Evolutionary conservation across 2,329 filamentous ascomycete genomes (phyloP).

Genomic region (Hypomyces perniciosus): DNA sequence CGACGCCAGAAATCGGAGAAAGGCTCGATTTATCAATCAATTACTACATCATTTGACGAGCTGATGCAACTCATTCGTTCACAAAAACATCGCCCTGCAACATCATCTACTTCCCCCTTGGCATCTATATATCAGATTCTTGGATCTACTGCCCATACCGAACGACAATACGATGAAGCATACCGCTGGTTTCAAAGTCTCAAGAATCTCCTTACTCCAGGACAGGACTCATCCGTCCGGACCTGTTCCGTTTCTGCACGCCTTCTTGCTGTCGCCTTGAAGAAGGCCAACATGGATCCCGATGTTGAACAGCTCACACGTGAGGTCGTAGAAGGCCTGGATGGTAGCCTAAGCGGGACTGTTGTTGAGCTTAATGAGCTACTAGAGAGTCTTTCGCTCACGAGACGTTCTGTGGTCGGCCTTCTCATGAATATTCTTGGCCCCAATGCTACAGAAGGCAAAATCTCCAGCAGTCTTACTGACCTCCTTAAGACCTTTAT

Average conservation of each 20-base stretch:
- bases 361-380: slow-evolving; percentile 55
- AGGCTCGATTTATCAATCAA: slow-evolving; percentile 32
- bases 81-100: slow-evolving; percentile 28
- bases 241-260: slow-evolving; percentile 50
- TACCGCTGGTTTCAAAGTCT: slow-evolving; percentile 49
- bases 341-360: slow-evolving; percentile 54
- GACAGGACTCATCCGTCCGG: slow-evolving; percentile 42
- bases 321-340: slow-evolving; percentile 48
- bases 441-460: slow-evolving; percentile 11
- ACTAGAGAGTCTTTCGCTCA: slow-evolving; percentile 48
- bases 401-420: slow-evolving; percentile 49
- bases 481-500: slow-evolving; percentile 50
- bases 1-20: slow-evolving; percentile 42
- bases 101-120: slow-evolving; percentile 38
- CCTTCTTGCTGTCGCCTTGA: slow-evolving; percentile 49
- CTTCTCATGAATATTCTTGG: slow-evolving; percentile 33
- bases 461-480: slow-evolving; percentile 19
- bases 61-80: slow-evolving; percentile 28
- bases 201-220: slow-evolving; percentile 30
- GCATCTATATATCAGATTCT: slow-evolving; percentile 48
- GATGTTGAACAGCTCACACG: slow-evolving; percentile 37
- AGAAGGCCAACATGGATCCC: slow-evolving; percentile 31
- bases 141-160: slow-evolving; percentile 42
- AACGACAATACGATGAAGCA: slow-evolving; percentile 44
- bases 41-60: slow-evolving; percentile 25